phyloP scores from a whole-genome alignment of 75 land plant genomes.

The Selaginella tamariscina region DNA sequence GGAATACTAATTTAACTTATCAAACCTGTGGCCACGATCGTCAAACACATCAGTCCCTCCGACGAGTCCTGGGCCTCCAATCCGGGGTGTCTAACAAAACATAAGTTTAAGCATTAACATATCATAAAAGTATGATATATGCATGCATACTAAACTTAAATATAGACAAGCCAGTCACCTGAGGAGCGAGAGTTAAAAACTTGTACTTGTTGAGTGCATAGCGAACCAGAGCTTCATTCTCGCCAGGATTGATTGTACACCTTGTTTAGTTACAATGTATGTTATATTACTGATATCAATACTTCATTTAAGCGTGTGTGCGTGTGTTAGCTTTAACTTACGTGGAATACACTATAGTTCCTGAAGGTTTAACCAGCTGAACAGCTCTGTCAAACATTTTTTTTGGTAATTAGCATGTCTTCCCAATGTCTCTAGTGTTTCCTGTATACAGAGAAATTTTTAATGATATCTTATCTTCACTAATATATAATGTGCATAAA shows the following conservation, averaged over 20 bases:
- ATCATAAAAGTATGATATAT: neutral
- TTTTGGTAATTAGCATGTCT: constrained; percentile 70
- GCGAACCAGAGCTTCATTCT: constrained; percentile 91
- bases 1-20: neutral
- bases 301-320: neutral
- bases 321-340: constrained; percentile 24
- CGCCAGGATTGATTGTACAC: constrained; percentile 97
- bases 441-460: constrained; percentile 29
- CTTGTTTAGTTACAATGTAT: constrained; percentile 34
- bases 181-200: constrained; percentile 58
- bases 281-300: too few species aligned
- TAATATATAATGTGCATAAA: too few species aligned
- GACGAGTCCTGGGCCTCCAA: constrained; percentile 91
- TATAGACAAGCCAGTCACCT: too few species aligned
- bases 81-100: constrained; percentile 43
- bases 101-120: neutral
- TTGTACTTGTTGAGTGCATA: constrained; percentile 84
- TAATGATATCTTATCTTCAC: too few species aligned
- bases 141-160: neutral
- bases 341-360: constrained; percentile 90
- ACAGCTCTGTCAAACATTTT: constrained; percentile 92
- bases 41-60: constrained; percentile 47
- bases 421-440: constrained; percentile 58
- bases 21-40: constrained; percentile 18
- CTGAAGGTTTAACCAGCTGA: constrained; percentile 78